Base-by-base conservation (phyloP, 352 stramenopile species). In the Globisporangium barbulae region DNA sequence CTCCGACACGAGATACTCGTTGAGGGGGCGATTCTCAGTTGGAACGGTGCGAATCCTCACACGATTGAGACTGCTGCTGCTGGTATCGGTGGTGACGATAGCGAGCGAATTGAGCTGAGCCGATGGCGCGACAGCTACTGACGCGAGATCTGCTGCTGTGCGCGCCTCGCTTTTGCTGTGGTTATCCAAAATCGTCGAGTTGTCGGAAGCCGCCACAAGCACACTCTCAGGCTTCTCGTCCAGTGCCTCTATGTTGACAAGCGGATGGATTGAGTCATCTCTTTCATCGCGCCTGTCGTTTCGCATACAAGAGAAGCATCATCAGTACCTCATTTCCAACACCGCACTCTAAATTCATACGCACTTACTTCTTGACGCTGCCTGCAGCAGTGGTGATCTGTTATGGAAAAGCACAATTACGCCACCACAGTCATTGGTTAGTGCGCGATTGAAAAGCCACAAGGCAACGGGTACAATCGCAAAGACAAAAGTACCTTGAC, bases 1-100 rank as follows among this genome's bases (percentile, higher is more conserved):
- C 66, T 88, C 78, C 31, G 68, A 64, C 22, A 88, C 61, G 19
- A 88, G 66, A 31, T 80, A 82, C 39, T 83, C 68, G 57, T 82
- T 88, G 28, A 88, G 68, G 35, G 72, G 70, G 12, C 73, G 66
- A 47, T 75, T 73, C 35, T 78, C 76, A 5, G 72, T 61, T 33
- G 72, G 63, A 17, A 72, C 67, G 1, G 59, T 63, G n/a, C 53
- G 69, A 5, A 35, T n/a, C 10, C 47, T 61, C n/a, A 33, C 8
- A 3, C 21, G 28, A n/a, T 54, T 25, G 28, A 17, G 42, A 33
- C 12, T 54, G 39, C 10, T 41, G 47, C 28, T 49, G 9, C 33
- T 41, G 8, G 42, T 41, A 12, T 53, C 10, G 4, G 15, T n/a
- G 28, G 30, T 31, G 31, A 48, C 17, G 5, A 33, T 22, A 30